phyloP scores from a whole-genome alignment of 768 basidiomycete genomes.

The Boletus pseudo-olivaceus region DNA sequence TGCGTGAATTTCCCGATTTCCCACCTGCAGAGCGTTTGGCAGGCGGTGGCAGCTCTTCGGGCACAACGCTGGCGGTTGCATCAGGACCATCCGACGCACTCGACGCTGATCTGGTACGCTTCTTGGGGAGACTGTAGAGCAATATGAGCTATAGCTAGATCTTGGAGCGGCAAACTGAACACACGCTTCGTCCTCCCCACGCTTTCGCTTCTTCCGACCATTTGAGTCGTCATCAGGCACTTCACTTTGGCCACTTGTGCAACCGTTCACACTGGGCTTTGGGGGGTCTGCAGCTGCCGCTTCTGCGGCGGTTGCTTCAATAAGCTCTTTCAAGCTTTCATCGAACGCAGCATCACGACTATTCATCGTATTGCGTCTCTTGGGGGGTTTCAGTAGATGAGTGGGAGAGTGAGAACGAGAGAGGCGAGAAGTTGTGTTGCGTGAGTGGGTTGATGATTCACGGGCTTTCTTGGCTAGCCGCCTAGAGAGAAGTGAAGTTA shows the following conservation, averaged over 20 bases:
- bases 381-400: slow-evolving; percentile 61
- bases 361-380: slow-evolving; percentile 96
- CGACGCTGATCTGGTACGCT: slow-evolving; percentile 76
- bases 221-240: slow-evolving; percentile 48
- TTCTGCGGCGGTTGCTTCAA: slow-evolving; percentile 71
- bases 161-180: slow-evolving; percentile 23
- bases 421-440: slow-evolving; percentile 56
- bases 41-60: slow-evolving; percentile 40
- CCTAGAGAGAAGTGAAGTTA: slow-evolving; percentile 36
- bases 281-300: slow-evolving; percentile 53
- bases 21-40: slow-evolving; percentile 27
- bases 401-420: slow-evolving; percentile 76
- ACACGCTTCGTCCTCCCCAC: slow-evolving; percentile 69
- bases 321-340: slow-evolving; percentile 75
- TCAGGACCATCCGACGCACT: slow-evolving; percentile 58
- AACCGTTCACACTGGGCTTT: slow-evolving; percentile 33
- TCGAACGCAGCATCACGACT: slow-evolving; percentile 93
- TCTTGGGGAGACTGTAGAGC: slow-evolving; percentile 47
- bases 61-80: slow-evolving; percentile 35
- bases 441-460: slow-evolving; percentile 62
- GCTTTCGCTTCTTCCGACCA: slow-evolving; percentile 69
- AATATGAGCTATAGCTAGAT: slow-evolving; percentile 10
- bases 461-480: slow-evolving; percentile 60
- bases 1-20: slow-evolving; percentile 29
- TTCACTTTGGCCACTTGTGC: slow-evolving; percentile 39